phyloP scores from a whole-genome alignment of 495 filamentous ascomycete genomes.

The Viridothelium virens region DNA sequence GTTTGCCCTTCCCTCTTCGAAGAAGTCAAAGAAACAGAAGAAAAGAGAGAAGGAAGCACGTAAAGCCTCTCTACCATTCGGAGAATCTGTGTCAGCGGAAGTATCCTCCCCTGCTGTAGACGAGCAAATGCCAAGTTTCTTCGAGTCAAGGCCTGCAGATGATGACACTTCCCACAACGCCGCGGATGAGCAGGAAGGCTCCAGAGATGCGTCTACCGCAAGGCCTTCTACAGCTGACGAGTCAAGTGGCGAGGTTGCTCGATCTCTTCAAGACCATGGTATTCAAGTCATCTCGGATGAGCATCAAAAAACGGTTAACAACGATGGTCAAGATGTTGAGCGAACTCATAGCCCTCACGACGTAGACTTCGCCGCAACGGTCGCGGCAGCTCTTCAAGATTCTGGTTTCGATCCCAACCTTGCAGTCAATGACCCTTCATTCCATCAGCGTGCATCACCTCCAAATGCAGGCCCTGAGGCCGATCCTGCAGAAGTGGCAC shows the following conservation, averaged over 20 bases:
- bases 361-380: constrained; percentile 26
- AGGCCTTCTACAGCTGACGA: neutral
- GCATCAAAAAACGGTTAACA: neutral
- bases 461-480: constrained; percentile 27
- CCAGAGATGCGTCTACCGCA: neutral
- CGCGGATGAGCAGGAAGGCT: neutral
- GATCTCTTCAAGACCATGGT: neutral
- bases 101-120: neutral
- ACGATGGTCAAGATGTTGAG: neutral
- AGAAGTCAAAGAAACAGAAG: constrained; percentile 35
- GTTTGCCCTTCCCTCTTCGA: constrained; percentile 14
- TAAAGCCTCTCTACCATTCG: constrained; percentile 3
- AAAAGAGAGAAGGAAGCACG: constrained; percentile 19
- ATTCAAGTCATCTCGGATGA: neutral
- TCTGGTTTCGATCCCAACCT: constrained; percentile 32
- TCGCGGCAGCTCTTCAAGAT: constrained; percentile 24
- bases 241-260: neutral
- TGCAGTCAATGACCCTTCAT: constrained; percentile 31
- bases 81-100: neutral
- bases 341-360: constrained; percentile 12
- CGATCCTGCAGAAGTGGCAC: constrained; percentile 30
- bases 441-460: constrained; percentile 26
- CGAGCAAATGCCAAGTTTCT: constrained; percentile 3
- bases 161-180: neutral
- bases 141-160: neutral